Evolutionary conservation across 2,329 filamentous ascomycete genomes (phyloP), one percentile per base, ranked within the genome.

Genomic region (Xylaria hypoxylon): DNA sequence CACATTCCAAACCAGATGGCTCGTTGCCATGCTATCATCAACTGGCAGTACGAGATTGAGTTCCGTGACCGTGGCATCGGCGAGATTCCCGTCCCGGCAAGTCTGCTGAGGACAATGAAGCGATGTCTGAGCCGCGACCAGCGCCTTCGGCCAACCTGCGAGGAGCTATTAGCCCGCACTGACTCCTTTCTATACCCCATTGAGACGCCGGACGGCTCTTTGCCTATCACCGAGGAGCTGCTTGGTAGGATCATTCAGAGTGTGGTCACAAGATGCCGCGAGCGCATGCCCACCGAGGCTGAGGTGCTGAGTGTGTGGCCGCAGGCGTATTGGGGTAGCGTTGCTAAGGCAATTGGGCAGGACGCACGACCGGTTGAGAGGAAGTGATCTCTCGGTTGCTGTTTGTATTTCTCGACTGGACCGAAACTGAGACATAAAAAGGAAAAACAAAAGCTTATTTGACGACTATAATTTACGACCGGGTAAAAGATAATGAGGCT

Each of bases 1-100:
- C 94, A 98, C 77, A 96, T 99, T 72, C 84, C 88, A 65, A 96
- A 95, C 79, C 92, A 90, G 75, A 92, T 97, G 82, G 89, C 92
- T 42, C 90, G 93, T 24, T 96, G 96, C 77, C 90, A 93, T 79
- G 92, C 92, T 66, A 96, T 96, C 76, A 92, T 94, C 71, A 92
- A 95, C 78, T 92, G 89, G 79, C 85, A 89, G 62, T 89, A 94
- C 77, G 78, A 80, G 5, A 92, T 96, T 74, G 87, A 92, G 62
- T 96, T 90, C 74, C 90, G 90, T 0, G 84, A 88, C 1, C 83
- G 85, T 2, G 92, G 90, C 13, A 82, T 94, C 57, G 92, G 92
- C 48, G 90, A 84, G 59, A 82, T 85, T 0, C 80, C 82, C 0
- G 87, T 92, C 1, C 89, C 89, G 0, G 80, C 82, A 0, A 85